A percentile compares a stretch with the other conserved stretches of the same genome.
phyloP scores from a whole-genome alignment of 768 basidiomycete genomes.

The Coprinellus micaceus region DNA sequence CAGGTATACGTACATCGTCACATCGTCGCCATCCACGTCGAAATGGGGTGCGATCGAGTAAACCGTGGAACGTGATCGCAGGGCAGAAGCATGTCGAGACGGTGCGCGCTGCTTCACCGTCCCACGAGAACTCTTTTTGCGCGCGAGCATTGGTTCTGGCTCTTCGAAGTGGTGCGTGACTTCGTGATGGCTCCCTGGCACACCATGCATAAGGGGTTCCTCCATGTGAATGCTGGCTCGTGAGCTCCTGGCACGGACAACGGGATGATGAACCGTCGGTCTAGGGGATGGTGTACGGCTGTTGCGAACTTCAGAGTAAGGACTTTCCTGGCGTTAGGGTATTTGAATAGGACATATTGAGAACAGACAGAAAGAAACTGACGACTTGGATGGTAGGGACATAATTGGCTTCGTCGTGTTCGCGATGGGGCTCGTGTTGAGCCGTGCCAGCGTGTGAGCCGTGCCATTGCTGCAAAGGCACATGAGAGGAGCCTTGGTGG shows the following conservation, averaged over 20 bases:
- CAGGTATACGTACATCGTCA: slow-evolving; percentile 3
- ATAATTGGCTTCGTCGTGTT: neutral
- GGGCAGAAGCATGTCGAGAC: neutral
- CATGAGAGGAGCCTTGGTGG: no score
- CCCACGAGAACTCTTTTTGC: neutral
- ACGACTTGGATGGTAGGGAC: slow-evolving; percentile 3
- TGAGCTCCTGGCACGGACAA: neutral
- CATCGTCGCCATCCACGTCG: slow-evolving; percentile 7
- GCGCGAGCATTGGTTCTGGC: neutral
- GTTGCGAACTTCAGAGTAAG: neutral
- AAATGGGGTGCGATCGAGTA: slow-evolving; percentile 5
- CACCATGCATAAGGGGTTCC: neutral
- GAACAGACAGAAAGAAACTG: neutral
- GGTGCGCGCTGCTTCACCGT: neutral
- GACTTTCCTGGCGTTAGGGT: neutral
- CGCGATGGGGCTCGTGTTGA: neutral
- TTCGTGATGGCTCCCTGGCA: neutral
- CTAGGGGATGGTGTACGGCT: neutral
- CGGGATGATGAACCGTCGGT: neutral
- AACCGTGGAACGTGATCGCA: neutral
- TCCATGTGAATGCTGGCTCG: neutral
- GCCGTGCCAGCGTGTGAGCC: neutral
- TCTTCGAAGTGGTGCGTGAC: neutral
- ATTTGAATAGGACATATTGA: neutral
- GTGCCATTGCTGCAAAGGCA: neutral